phyloP scores from a whole-genome alignment of 2,329 filamentous ascomycete species.

The Talaromyces rugulosus region DNA sequence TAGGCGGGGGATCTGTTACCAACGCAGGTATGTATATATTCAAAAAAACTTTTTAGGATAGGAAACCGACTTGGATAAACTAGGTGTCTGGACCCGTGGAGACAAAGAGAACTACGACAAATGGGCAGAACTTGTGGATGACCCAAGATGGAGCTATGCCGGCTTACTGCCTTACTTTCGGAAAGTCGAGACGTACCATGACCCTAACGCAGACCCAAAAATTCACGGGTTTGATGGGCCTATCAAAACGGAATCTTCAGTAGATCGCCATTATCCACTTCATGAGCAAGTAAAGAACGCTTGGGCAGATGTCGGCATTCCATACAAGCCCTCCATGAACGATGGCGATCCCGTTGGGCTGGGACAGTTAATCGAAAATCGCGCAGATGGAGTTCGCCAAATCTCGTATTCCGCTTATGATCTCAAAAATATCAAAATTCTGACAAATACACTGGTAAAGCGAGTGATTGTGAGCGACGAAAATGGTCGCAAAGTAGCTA shows the following conservation, averaged over 20 bases:
- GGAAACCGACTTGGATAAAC: no score
- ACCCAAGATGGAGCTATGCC: constrained; percentile 45
- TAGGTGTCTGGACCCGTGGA: constrained; percentile 40
- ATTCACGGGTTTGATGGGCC: constrained; percentile 27
- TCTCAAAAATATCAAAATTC: constrained; percentile 8
- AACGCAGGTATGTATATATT: constrained; percentile 31
- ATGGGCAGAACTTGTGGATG: constrained; percentile 41
- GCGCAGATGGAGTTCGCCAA: constrained; percentile 21
- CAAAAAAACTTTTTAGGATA: no score
- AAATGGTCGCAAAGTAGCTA: neutral
- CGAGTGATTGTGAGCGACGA: neutral
- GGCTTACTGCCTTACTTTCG: constrained; percentile 45
- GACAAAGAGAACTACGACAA: constrained; percentile 27
- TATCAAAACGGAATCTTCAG: constrained; percentile 26
- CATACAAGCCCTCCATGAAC: constrained; percentile 22
- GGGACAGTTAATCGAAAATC: constrained; percentile 27
- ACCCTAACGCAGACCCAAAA: constrained; percentile 17
- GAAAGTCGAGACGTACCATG: constrained; percentile 32
- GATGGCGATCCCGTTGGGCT: constrained; percentile 25
- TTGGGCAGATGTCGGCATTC: constrained; percentile 35
- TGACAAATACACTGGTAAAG: neutral
- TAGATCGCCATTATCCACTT: constrained; percentile 12
- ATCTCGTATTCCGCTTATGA: constrained; percentile 23
- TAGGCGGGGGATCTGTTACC: constrained; percentile 40
- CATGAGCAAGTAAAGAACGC: constrained; percentile 20